Evolutionary conservation across 805 yeast species (phyloP), one percentile per base, ranked within the genome.

Genomic region (Saturnispora zaruensis): DNA sequence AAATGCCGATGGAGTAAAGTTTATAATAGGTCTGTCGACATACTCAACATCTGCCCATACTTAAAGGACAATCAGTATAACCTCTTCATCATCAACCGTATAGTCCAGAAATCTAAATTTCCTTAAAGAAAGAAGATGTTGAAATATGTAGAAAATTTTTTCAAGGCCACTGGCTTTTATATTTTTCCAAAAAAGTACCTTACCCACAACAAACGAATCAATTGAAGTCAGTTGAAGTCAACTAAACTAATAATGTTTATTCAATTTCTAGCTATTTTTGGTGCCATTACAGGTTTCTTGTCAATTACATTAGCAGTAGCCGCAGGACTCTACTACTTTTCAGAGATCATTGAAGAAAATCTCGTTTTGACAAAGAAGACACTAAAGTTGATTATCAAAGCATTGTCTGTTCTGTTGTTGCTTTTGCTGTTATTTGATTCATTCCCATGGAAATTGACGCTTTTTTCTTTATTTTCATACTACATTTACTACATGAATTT

Each of bases 331-430:
- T 93, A 89, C 71, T 90, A 89, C 59, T 72, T 91, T 36, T 86
- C 96, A 7, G 99, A 93, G 63, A 68, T 89, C 30, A 95, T 93
- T 14, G 99, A 93, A 63, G 97, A 90, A 60, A 91, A 93, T 64
- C 77, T 95, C 0, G 93, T 86, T 55, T 80, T 89, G 45, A 87
- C 98, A 9, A 84, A 79, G 58, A 68, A 87, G 51, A 72, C 88
- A 49, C 70, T 93, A 36, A 73, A 72, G 42, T 73, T 81, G 55
- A 63, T 80, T 47, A 88, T 90, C 32, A 79, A 79, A 62, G 68
- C 69, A 2, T 78, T 87, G n/a, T 75, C 85, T 8, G 73, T 53
- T 0, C 56, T 76, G 0, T 77, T 80, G 46, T 63, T 79, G 1
- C 33, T 45, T 18, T 71, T 93, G 21, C 71, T 78, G 70, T 34